Evolutionary conservation across 331 rosid species (phyloP), one percentile per base, ranked within the genome.

Genomic region (Rosa hybrid): DNA sequence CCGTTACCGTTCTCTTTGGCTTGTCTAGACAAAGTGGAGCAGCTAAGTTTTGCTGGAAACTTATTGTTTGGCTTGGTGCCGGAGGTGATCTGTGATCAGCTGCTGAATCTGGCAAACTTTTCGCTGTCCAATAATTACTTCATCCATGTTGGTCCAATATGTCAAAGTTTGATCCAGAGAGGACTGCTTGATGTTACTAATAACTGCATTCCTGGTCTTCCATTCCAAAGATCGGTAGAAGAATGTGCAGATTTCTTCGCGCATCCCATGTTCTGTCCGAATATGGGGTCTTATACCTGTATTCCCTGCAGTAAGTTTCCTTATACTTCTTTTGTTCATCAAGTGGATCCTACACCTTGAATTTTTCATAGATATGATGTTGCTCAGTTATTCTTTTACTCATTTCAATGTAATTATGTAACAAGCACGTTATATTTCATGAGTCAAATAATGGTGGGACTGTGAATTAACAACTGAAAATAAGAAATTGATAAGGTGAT

Each of bases 191-290:
- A 95, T 79, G 77, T 91, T 42, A 81, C 80, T 17, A 89, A 85
- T 73, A 95, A 93, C 51, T 95, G 99, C 82, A 83, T 95, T 81
- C 97, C 87, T 74, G 93, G 68, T 78, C 91, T 95, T 84, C 96
- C 93, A 8, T 83, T 76, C 25, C 99, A 95, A 83, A 93, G 90
- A 86, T 83, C 98, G 67, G 27, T 81, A 12, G 1, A 3, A 53
- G 93, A 95, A 74, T 95, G 99, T 86, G 92, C 78, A 7, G 39
- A 48, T 8, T 93, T 93, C 92, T 89, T 89, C 80, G 76, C 82
- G 4, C 44, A 67, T 4, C 93, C 90, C 0, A 91, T 87, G 76
- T 41, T 86, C 16, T 95, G 99, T 81, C 91, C 94, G 0, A 57
- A 59, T 65, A 83, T 71, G 81, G 83, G 90, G 90, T 75, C 88